These are phyloP conservation scores for Marasmius sp. DNA, from an alignment of 1,284 basidiomycete genomes.

Conservation along the genomic window DNA sequence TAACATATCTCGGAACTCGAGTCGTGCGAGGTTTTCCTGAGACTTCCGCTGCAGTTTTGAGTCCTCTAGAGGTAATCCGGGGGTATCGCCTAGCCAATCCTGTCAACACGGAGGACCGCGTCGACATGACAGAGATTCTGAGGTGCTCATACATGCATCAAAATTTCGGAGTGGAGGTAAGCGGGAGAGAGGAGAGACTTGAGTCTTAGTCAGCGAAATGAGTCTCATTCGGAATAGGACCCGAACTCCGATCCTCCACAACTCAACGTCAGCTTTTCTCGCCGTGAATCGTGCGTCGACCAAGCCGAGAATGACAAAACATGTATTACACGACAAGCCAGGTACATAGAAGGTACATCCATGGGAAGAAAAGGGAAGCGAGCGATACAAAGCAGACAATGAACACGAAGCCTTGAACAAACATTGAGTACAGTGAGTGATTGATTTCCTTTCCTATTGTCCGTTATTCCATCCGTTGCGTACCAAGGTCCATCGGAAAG, in stretches of 20 bases:
- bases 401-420: not conserved
- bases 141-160: not conserved
- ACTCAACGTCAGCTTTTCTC: no score
- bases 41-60: not conserved
- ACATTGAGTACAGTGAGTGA: not conserved
- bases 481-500: not conserved
- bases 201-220: not conserved
- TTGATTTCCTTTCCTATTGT: not conserved
- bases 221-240: not conserved
- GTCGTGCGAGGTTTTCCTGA: constrained; percentile 5
- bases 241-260: no score
- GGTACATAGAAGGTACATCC: no score
- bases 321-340: no score
- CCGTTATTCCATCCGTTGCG: not conserved
- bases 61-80: not conserved
- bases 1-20: constrained; percentile 19
- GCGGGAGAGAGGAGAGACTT: not conserved
- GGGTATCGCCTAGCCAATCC: not conserved
- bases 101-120: not conserved
- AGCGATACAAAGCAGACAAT: not conserved
- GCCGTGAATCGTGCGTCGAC: no score
- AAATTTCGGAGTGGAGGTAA: not conserved
- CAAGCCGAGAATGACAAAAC: no score
- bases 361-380: no score
- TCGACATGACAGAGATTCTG: not conserved